A percentile compares a stretch with the other conserved stretches of the same genome.
phyloP scores from a whole-genome alignment of 768 basidiomycete genomes.

The Cystofilobasidium capitatum region DNA sequence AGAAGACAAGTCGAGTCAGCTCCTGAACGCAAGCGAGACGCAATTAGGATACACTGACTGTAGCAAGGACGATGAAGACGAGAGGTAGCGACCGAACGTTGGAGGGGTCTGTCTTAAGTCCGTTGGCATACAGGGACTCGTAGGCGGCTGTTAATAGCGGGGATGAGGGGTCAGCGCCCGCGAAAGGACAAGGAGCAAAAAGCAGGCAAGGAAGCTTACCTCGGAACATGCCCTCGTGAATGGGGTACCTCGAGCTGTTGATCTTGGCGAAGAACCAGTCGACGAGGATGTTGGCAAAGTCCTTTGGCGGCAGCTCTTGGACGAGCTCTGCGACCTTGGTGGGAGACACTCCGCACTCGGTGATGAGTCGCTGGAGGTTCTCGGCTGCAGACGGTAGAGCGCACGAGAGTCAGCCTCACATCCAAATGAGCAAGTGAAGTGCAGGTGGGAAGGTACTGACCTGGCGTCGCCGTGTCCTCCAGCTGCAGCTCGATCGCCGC shows the following conservation, averaged over 20 bases:
- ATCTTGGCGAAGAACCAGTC: constrained; percentile 42
- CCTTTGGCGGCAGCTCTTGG: constrained; percentile 71
- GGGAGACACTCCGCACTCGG: constrained; percentile 84
- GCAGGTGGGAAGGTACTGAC: not conserved
- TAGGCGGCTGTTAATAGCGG: constrained; percentile 9
- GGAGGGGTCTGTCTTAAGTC: constrained; percentile 46
- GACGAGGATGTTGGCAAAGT: constrained; percentile 54
- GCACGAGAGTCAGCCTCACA: not conserved
- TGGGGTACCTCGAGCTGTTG: constrained; percentile 88
- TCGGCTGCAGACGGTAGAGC: constrained; percentile 6
- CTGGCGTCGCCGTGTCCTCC: constrained; percentile 20
- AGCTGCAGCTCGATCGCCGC: constrained; percentile 26
- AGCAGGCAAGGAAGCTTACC: constrained; percentile 51
- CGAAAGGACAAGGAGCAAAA: not conserved
- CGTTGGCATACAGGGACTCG: constrained; percentile 26
- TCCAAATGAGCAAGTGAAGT: not conserved
- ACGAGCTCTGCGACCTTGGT: constrained; percentile 83
- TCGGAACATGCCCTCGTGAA: constrained; percentile 75
- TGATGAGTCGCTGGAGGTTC: constrained; percentile 57
- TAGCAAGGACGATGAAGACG: constrained; percentile 86
- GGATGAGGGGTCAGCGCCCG: not conserved
- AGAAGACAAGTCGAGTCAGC: not conserved
- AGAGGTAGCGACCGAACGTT: constrained; percentile 75
- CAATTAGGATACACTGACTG: constrained; percentile 37
- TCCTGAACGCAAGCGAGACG: not conserved